phyloP scores from a whole-genome alignment of 345 rosid genomes.

The Eucalyptus lansdowneana region DNA sequence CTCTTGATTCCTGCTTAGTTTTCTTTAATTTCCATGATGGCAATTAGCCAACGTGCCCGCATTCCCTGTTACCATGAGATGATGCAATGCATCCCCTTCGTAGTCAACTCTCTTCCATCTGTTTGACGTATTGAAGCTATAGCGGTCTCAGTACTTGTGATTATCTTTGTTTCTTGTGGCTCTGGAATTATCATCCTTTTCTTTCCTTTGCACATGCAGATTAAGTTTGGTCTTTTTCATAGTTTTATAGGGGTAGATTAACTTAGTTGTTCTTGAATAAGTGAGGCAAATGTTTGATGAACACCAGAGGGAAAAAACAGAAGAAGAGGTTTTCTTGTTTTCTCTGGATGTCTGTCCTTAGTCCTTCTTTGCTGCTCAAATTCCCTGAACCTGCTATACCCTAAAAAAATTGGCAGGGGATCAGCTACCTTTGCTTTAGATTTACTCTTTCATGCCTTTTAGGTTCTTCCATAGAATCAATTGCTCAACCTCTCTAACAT shows the following conservation, averaged over 20 bases:
- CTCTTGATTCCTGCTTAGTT: neutral
- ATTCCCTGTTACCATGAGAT: neutral
- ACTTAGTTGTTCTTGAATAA: neutral
- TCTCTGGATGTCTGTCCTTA: neutral
- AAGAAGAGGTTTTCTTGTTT: neutral
- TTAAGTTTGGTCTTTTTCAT: neutral
- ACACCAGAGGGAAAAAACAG: neutral
- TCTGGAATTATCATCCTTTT: neutral
- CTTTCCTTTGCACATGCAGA: neutral
- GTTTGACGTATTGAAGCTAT: neutral
- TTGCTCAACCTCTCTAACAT: neutral
- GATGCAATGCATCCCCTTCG: neutral
- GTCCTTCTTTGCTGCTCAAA: neutral
- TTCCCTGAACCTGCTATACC: neutral
- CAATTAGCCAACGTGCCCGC: neutral
- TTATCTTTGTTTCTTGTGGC: neutral
- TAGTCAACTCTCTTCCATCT: neutral
- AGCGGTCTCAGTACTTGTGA: neutral
- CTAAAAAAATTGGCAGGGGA: neutral
- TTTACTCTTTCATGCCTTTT: neutral
- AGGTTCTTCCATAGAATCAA: neutral
- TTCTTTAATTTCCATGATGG: neutral
- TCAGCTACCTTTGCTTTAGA: neutral
- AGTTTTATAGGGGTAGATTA: neutral
- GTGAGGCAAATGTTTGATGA: neutral